A percentile compares a stretch with the other conserved stretches of the same genome.
phyloP scores from a whole-genome alignment of 2,329 filamentous ascomycete species.

The Zalaria sp. region DNA sequence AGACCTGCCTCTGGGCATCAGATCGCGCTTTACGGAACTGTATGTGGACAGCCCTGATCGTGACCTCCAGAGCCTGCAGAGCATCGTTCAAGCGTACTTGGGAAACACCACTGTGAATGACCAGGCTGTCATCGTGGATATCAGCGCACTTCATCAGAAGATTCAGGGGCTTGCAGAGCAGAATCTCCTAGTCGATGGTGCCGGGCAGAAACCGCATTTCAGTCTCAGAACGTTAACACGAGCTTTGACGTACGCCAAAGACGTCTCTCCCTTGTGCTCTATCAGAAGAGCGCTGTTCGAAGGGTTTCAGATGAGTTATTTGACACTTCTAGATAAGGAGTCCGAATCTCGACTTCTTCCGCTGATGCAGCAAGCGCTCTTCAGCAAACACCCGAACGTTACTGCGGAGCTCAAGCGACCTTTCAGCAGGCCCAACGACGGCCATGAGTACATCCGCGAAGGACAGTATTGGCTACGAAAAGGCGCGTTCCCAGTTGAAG shows the following conservation, averaged over 20 bases:
- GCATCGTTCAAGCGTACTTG: conserved; percentile 80
- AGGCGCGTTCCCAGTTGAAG: conserved; percentile 51
- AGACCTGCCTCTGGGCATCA: conserved; percentile 74
- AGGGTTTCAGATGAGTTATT: conserved; percentile 95
- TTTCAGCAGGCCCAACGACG: conserved; percentile 64
- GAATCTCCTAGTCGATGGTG: conserved; percentile 82
- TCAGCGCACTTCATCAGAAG: conserved; percentile 75
- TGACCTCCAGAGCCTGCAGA: conserved; percentile 72
- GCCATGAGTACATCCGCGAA: conserved; percentile 56
- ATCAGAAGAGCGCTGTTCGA: conserved; percentile 79
- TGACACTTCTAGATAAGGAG: conserved; percentile 70
- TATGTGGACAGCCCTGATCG: conserved; percentile 86
- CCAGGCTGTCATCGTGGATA: conserved; percentile 61
- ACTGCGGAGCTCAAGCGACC: conserved; percentile 64
- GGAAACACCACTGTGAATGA: conserved; percentile 54
- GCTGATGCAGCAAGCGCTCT: conserved; percentile 65
- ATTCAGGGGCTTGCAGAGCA: conserved; percentile 70
- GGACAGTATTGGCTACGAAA: conserved; percentile 58
- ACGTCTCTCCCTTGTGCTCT: conserved; percentile 72
- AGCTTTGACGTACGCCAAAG: conserved; percentile 73
- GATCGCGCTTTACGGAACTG: conserved; percentile 88
- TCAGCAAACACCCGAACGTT: conserved; percentile 54
- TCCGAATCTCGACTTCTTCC: conserved; percentile 71
- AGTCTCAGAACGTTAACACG: conserved; percentile 88
- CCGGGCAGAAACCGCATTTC: conserved; percentile 92